Percentiles rank a stretch among this genome's conserved stretches.
phyloP scores from a whole-genome alignment of 805 yeast genomes.

The Candida palmyrensis region DNA sequence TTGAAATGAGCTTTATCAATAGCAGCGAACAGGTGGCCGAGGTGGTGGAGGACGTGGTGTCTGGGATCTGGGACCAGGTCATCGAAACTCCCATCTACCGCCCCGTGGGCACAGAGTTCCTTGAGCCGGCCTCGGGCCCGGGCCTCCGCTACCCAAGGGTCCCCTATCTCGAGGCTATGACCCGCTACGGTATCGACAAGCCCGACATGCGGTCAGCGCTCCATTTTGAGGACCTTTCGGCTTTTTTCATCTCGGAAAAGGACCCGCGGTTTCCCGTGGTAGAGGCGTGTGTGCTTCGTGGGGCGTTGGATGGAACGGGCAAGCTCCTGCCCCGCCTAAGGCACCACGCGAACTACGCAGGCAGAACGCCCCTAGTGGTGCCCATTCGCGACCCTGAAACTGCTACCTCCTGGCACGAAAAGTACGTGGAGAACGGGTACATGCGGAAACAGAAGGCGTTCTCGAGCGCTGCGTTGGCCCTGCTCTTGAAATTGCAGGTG shows the following conservation, averaged over 20 bases:
- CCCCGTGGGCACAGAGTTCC: slow-evolving; percentile 23
- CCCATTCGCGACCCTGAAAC: slow-evolving; percentile 43
- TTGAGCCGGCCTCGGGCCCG: slow-evolving; percentile 14
- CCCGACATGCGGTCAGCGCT: slow-evolving; percentile 78
- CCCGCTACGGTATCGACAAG: slow-evolving; percentile 83
- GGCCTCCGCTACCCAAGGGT: slow-evolving; percentile 33
- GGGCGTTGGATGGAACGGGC: slow-evolving; percentile 29
- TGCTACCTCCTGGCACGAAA: slow-evolving; percentile 39
- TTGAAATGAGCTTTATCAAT: slow-evolving; percentile 84
- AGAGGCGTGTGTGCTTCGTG: slow-evolving; percentile 65
- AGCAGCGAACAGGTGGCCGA: slow-evolving; percentile 59
- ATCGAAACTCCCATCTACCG: slow-evolving; percentile 34
- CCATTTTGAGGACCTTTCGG: slow-evolving; percentile 44
- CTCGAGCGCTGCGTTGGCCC: slow-evolving; percentile 10
- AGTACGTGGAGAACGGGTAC: slow-evolving; percentile 25
- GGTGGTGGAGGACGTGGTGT: slow-evolving; percentile 56
- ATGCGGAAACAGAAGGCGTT: slow-evolving; percentile 12
- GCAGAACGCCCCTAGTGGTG: slow-evolving; percentile 54
- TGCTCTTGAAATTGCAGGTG: slow-evolving; percentile 36
- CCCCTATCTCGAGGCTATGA: slow-evolving; percentile 64
- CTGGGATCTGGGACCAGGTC: slow-evolving; percentile 49
- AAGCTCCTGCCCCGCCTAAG: slow-evolving; percentile 33
- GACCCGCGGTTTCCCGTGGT: slow-evolving; percentile 54
- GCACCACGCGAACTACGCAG: slow-evolving; percentile 43
- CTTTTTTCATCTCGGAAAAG: slow-evolving; percentile 26